Evolutionary conservation across 2,329 filamentous ascomycete species (phyloP), one percentile per base, ranked within the genome.

Genomic region (Aureobasidium uvarum): DNA sequence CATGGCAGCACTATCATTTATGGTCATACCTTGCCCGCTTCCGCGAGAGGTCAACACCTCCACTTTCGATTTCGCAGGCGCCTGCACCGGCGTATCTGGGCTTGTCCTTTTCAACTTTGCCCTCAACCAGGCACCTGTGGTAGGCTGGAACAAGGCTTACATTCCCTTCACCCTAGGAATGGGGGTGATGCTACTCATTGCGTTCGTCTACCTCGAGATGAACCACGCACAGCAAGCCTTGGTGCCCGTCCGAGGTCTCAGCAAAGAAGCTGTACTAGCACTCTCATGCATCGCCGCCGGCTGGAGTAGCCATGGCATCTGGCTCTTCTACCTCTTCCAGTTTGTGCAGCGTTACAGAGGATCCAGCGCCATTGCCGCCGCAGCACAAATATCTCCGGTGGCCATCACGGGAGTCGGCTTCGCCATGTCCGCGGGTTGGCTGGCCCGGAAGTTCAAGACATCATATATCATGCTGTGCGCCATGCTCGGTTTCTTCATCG

Each of bases 321-420:
- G 68, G 68, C 52, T 68, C 41, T 70, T 69, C 63, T 70, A 69
- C 68, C 62, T 69, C 36, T 70, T 66, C 54, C 43, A 66, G 33
- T 69, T 69, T 65, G 54, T 65, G 23, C 59, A 55, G 50, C 33
- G 43, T 4, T 54, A 58, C 33, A 60, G 65, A 1, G 31, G 45
- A 23, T 41, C 58, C 20, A 56, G 36, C n/a, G 48, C 65, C 36
- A 63, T 66, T 14, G 28, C 45, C 10, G 60, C 65, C 13, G 65
- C 65, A 13, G 58, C 59, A 25, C 59, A 66, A 72, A 78, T 81
- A 67, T 74, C 76, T 1, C 81, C 79, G 0, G 78, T 78, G 0
- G 75, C 78, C 0, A 62, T 81, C 0, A 74, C 74, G 0, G 81
- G 82, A 1, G 75, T 79, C 2, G 64, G 73, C 1, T 81, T 81